These are phyloP conservation scores for Periconia sp. DNA, from an alignment of 2,329 filamentous ascomycete species.

Conservation along the genomic window DNA sequence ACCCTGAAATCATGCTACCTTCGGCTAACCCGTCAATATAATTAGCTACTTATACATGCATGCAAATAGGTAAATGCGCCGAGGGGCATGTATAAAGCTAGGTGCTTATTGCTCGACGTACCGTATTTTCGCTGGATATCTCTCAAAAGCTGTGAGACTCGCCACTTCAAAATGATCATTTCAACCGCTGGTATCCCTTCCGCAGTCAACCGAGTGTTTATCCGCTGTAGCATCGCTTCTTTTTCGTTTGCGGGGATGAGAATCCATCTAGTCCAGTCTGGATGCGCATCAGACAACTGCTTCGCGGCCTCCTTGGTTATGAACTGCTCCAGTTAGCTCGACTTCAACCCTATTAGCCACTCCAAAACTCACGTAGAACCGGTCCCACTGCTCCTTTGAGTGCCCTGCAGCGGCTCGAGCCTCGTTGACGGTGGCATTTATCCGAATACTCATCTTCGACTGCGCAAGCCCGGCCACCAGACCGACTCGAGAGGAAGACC, in stretches of 20 bases:
- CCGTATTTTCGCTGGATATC: constrained; percentile 46
- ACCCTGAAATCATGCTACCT: constrained; percentile 44
- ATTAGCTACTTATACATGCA: constrained; percentile 37
- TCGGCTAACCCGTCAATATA: constrained; percentile 38
- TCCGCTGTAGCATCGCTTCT: constrained; percentile 41
- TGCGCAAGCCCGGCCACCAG: constrained; percentile 22
- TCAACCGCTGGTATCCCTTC: constrained; percentile 45
- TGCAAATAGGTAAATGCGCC: constrained; percentile 22
- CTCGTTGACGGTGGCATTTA: constrained; percentile 46
- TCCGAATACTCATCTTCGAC: constrained; percentile 44
- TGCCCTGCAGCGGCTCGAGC: constrained; percentile 42
- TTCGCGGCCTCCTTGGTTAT: constrained; percentile 47
- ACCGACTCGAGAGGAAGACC: constrained; percentile 26
- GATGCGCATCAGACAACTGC: constrained; percentile 42
- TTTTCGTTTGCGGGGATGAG: constrained; percentile 46
- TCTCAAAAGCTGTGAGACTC: constrained; percentile 42
- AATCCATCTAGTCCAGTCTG: constrained; percentile 46
- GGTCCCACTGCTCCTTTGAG: constrained; percentile 46
- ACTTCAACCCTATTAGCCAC: constrained; percentile 10
- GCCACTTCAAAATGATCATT: constrained; percentile 47
- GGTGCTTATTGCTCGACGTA: constrained; percentile 35
- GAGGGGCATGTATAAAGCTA: constrained; percentile 25
- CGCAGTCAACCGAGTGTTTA: constrained; percentile 40
- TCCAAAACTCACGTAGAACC: constrained; percentile 42
- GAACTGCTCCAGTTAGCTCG: constrained; percentile 38